Conservation (phyloP, 228 moss, liverwort and hornwort genomes). For the Sphagnum magellanicum region DNA sequence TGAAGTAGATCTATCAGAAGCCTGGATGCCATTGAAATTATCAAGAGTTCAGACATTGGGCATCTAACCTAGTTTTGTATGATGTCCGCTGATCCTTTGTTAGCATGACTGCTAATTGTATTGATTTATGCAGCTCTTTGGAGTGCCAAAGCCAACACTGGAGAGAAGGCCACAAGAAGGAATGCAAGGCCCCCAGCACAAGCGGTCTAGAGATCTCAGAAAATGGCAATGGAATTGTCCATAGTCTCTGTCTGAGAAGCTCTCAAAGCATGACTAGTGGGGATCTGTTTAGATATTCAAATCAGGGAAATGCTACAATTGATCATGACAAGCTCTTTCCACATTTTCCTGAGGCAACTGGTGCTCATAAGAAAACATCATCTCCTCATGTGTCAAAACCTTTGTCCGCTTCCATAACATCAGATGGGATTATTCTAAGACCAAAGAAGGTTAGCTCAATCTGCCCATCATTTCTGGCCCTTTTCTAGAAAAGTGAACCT, state of each 20-base stretch:
- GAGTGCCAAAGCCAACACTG: constrained; percentile 75
- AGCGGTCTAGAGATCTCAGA: background rate
- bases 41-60: background rate
- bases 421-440: constrained; percentile 25
- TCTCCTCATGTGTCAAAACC: constrained; percentile 5
- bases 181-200: constrained; percentile 34
- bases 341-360: constrained; percentile 4
- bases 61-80: background rate
- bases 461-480: background rate
- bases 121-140: constrained; percentile 36
- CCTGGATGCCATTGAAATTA: no score
- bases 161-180: constrained; percentile 68
- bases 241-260: constrained; percentile 5
- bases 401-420: background rate
- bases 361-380: constrained; percentile 2
- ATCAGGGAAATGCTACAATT: constrained; percentile 28
- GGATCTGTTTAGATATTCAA: constrained; percentile 16
- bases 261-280: background rate
- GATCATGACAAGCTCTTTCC: constrained; percentile 7
- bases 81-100: no score
- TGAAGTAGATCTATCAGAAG: no score
- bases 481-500: background rate
- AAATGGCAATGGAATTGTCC: constrained; percentile 20
- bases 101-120: no score
- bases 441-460: constrained; percentile 44